Conservation (phyloP, 2,329 filamentous ascomycete genomes). For the Fusarium bactridioides region DNA sequence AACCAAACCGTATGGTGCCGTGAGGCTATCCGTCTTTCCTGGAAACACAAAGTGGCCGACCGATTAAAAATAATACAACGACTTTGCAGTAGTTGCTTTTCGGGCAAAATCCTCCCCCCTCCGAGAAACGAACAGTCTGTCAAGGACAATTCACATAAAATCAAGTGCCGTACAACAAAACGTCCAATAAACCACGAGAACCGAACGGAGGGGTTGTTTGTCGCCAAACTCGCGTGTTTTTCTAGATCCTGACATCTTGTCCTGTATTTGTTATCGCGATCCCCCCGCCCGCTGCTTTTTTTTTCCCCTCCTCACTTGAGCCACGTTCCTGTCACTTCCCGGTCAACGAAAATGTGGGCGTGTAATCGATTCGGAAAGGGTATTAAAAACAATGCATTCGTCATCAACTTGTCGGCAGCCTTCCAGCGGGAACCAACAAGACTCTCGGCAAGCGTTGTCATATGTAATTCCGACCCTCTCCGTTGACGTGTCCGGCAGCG, state of each 20-base stretch:
- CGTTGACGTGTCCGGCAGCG: conserved; percentile 41
- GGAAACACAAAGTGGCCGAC: conserved; percentile 41
- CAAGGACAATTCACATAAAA: conserved; percentile 16
- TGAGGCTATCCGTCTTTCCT: conserved; percentile 52
- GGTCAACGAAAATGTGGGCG: conserved; percentile 25
- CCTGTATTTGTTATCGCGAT: conserved; percentile 33
- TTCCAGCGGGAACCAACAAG: conserved; percentile 24
- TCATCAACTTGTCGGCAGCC: conserved; percentile 29
- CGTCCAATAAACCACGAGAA: conserved; percentile 25
- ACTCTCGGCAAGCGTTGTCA: conserved; percentile 25
- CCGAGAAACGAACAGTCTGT: conserved; percentile 19
- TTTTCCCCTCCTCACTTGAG: conserved; percentile 4
- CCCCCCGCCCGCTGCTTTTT: conserved; percentile 22
- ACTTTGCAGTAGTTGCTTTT: conserved; percentile 28
- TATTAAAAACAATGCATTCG: conserved; percentile 32
- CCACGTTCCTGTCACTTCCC: conserved; percentile 32
- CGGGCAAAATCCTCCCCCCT: conserved; percentile 9
- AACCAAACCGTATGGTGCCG: conserved; percentile 46
- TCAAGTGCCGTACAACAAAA: conserved; percentile 18
- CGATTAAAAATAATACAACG: conserved; percentile 38
- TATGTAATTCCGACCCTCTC: conserved; percentile 22
- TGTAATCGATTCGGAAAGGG: conserved; percentile 21
- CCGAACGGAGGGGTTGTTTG: conserved; percentile 38
- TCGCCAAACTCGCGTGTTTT: conserved; percentile 45
- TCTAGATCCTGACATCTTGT: conserved; percentile 36